A percentile compares a stretch with the other conserved stretches of the same genome.
phyloP scores from a whole-genome alignment of 345 rosid species.

The Limnanthes douglasii region DNA sequence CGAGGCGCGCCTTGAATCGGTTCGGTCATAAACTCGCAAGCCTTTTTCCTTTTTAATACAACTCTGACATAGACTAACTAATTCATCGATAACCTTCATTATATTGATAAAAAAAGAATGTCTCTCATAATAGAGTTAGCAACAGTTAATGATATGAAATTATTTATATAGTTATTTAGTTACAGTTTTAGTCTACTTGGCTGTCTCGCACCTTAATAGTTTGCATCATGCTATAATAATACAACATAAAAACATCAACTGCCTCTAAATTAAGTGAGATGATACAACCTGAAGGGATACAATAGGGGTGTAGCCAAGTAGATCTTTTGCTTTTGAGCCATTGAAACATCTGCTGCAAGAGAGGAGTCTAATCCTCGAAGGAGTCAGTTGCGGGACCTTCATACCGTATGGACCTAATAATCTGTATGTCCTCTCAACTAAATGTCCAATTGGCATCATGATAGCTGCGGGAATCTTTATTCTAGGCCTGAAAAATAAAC shows the following conservation, averaged over 20 bases:
- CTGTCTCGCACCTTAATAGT: no score
- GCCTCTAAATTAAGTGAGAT: slow-evolving; percentile 8
- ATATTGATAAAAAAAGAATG: no score
- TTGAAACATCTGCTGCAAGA: slow-evolving; percentile 65
- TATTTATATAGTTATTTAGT: no score
- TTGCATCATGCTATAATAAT: no score
- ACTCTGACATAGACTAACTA: no score
- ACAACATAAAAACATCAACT: slow-evolving; percentile 4
- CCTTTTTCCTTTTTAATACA: no score
- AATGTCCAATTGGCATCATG: slow-evolving; percentile 73
- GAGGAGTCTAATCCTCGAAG: slow-evolving; percentile 82
- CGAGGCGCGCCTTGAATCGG: no score
- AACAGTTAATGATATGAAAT: no score
- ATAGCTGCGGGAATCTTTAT: slow-evolving; percentile 65
- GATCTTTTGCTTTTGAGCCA: slow-evolving; percentile 72
- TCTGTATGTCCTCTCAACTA: slow-evolving; percentile 52
- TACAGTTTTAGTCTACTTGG: no score
- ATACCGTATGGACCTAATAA: slow-evolving; percentile 73
- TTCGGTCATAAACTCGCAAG: no score
- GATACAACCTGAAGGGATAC: slow-evolving; percentile 63
- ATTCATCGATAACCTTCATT: no score
- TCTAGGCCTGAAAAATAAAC: slow-evolving; percentile 58
- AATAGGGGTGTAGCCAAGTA: slow-evolving; percentile 64
- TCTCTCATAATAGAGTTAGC: no score
- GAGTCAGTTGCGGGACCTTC: slow-evolving; percentile 82